Evolutionary conservation across 2,329 filamentous ascomycete genomes (phyloP), one percentile per base, ranked within the genome.

Genomic region (Teratosphaeria destructans): DNA sequence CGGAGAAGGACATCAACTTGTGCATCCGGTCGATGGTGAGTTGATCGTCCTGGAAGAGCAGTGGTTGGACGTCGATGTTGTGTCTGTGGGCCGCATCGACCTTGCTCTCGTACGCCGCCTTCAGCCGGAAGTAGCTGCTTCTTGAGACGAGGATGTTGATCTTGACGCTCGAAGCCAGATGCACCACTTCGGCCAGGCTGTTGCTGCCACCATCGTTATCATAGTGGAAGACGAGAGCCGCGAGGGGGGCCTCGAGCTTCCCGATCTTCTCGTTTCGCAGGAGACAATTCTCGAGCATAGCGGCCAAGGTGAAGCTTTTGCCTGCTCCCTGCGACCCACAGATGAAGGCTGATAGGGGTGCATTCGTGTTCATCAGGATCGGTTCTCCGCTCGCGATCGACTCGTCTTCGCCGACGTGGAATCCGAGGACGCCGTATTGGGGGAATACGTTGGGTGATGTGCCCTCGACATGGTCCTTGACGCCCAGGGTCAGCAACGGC

Each of bases 281-380:
- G 0, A 87, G 72, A 39, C 80, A 85, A 62, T 82, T 84, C 66
- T 87, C 82, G 0, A 86, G 73, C 55, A 87, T 73, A 64, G 79
- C 83, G 0, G 81, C 79, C 2, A 85, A 72, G 0, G 83, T 85
- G 60, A 86, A 81, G 23, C 79, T 82, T 65, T 86, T 86, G 0
- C 84, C 84, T 52, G 79, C 81, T 0, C 84, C 84, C 65, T 86
- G 83, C 1, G 80, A 80, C 1, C 84, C 84, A 61, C 84, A 87
- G 23, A 87, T 81, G 67, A 86, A 86, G 0, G 78, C 74, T 0
- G 82, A 85, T 63, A 78, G 82, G 0, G 84, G 83, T 0, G 77
- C 74, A 29, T 82, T 78, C 1, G 79, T 78, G 63, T 85, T 85
- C 19, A 80, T 66, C 29, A 80, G 76, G 1, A 82, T 63, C 0